Evolutionary conservation across 306 rosid species (phyloP).

Genomic region (Prunus davidiana): DNA sequence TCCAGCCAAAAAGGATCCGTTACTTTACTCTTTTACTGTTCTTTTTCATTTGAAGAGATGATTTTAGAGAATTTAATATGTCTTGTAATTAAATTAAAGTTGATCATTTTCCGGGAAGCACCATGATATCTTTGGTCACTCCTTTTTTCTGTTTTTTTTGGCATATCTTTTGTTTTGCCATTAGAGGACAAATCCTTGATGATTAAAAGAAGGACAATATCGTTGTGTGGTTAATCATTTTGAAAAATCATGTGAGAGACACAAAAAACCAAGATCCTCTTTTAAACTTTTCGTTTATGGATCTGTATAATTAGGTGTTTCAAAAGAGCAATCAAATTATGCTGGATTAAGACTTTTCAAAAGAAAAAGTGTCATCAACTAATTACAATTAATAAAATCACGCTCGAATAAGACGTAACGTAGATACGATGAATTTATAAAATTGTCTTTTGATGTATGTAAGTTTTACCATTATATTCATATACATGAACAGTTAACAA

Average conservation of each 20-base stretch:
- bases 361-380: too few relatives aligned
- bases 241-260: neutral
- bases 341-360: too few relatives aligned
- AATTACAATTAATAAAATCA: too few relatives aligned
- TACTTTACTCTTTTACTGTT: neutral
- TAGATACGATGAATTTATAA: too few relatives aligned
- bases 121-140: neutral
- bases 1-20: neutral
- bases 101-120: conserved; percentile 1
- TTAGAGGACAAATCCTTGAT: neutral
- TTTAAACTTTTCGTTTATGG: neutral
- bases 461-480: too few relatives aligned
- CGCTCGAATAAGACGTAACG: too few relatives aligned
- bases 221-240: neutral
- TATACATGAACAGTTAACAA: too few relatives aligned
- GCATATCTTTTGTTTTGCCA: neutral
- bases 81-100: neutral
- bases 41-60: neutral
- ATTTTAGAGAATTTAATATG: neutral
- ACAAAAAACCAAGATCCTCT: neutral
- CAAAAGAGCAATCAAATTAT: neutral
- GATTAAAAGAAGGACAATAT: neutral
- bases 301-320: neutral
- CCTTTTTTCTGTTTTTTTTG: neutral
- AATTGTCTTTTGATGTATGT: too few relatives aligned